Evolutionary conservation across 106 monocot species (phyloP).

Genomic region (Platanthera guangdongensis): DNA sequence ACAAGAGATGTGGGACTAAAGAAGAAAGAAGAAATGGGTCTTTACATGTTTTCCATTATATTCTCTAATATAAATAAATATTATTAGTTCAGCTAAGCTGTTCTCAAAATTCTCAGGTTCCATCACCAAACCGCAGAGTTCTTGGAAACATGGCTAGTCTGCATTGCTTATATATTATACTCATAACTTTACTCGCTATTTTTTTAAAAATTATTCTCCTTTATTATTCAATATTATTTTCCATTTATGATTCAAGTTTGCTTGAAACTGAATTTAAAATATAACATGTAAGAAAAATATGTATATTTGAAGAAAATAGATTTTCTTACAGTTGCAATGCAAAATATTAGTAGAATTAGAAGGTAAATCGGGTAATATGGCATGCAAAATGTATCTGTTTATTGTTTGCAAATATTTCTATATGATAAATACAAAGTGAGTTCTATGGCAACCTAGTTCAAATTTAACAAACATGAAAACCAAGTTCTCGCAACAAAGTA

Average conservation of each 20-base stretch:
- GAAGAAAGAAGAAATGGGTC: too few species aligned
- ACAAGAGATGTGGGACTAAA: too few species aligned
- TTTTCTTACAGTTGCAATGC: not conserved
- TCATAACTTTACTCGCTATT: too few species aligned
- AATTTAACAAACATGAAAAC: too few species aligned
- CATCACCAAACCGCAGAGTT: not conserved
- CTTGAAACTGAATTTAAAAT: not conserved
- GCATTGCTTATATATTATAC: not conserved
- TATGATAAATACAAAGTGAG: too few species aligned
- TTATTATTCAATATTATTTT: not conserved
- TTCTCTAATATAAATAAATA: too few species aligned
- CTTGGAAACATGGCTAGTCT: not conserved
- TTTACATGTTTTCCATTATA: too few species aligned
- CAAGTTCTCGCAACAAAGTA: too few species aligned
- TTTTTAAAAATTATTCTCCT: not conserved
- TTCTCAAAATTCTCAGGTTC: not conserved
- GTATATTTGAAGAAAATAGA: not conserved
- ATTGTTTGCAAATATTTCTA: too few species aligned
- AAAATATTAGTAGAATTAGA: not conserved
- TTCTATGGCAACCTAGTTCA: too few species aligned
- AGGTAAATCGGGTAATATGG: not conserved
- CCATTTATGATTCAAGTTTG: not conserved
- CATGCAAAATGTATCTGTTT: not conserved
- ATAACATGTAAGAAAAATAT: not conserved
- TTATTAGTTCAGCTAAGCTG: not conserved